Evolutionary conservation across 2,329 filamentous ascomycete genomes (phyloP).

Genomic region (Trichoderma lentiforme): DNA sequence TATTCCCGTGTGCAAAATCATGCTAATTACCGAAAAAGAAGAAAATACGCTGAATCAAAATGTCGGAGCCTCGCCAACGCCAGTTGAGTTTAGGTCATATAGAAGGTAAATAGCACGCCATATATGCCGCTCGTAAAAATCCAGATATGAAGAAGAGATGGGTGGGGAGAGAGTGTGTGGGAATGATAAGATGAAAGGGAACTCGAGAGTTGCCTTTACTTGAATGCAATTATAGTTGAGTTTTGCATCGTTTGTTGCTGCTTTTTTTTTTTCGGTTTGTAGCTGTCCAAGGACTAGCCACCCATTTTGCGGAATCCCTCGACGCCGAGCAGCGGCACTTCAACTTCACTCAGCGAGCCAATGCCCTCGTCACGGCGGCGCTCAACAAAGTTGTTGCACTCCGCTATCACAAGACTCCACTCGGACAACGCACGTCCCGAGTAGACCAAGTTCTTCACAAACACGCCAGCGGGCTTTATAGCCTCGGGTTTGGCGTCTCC

Average conservation of each 20-base stretch:
- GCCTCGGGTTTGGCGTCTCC: conserved; percentile 27
- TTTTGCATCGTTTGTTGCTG: background rate
- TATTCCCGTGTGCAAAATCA: background rate
- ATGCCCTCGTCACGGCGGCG: conserved; percentile 72
- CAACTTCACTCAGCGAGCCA: conserved; percentile 61
- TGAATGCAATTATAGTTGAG: background rate
- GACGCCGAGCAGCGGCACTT: conserved; percentile 46
- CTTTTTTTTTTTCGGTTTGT: background rate
- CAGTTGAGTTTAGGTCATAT: conserved; percentile 3
- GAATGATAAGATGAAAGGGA: background rate
- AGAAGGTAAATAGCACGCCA: background rate
- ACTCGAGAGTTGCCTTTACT: background rate
- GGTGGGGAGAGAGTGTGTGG: background rate
- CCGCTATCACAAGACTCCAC: conserved; percentile 70
- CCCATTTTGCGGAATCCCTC: conserved; percentile 41
- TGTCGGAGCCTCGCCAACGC: conserved; percentile 1
- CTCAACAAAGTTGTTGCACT: conserved; percentile 80
- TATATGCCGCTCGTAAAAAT: conserved; percentile 15
- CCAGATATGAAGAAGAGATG: background rate
- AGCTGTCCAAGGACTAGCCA: conserved; percentile 24
- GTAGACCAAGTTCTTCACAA: conserved; percentile 53
- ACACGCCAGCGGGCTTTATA: conserved; percentile 45
- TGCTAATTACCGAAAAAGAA: background rate
- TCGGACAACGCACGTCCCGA: conserved; percentile 72
- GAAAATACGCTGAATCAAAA: conserved; percentile 9